Conservation (phyloP, 2,329 filamentous ascomycete species). For the Fusarium tricinctum region DNA sequence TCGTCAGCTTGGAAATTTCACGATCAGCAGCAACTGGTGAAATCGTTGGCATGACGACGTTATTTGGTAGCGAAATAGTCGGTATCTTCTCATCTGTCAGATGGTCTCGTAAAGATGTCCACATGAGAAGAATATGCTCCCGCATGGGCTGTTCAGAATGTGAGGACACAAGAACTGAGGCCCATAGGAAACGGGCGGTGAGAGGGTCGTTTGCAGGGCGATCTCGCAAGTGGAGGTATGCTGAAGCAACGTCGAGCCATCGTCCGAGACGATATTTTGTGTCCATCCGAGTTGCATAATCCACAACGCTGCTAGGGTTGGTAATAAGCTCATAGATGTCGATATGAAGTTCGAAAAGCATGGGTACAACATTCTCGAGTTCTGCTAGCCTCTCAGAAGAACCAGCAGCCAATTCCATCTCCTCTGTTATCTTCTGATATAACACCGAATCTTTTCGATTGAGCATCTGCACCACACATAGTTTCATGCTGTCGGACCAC, state of each 20-base stretch:
- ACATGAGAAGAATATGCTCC: constrained; percentile 70
- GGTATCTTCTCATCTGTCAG: constrained; percentile 58
- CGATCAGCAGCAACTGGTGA: constrained; percentile 87
- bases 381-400: constrained; percentile 49
- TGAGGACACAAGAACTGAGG: constrained; percentile 67
- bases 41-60: constrained; percentile 88
- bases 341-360: constrained; percentile 73
- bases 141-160: constrained; percentile 66
- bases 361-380: constrained; percentile 65
- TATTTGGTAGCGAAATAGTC: constrained; percentile 80
- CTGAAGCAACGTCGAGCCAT: constrained; percentile 66
- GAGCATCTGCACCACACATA: constrained; percentile 69
- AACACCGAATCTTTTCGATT: constrained; percentile 67
- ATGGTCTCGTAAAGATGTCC: constrained; percentile 69
- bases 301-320: constrained; percentile 68
- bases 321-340: constrained; percentile 72
- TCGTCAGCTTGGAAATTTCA: constrained; percentile 92
- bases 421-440: constrained; percentile 61
- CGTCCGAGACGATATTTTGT: constrained; percentile 65
- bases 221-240: constrained; percentile 57
- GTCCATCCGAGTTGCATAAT: constrained; percentile 62
- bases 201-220: constrained; percentile 56
- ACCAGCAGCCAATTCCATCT: constrained; percentile 54
- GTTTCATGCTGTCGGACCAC: constrained; percentile 72
- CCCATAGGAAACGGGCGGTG: constrained; percentile 70